Conservation (phyloP, 495 filamentous ascomycete genomes). For the Ramalina intermedia region DNA sequence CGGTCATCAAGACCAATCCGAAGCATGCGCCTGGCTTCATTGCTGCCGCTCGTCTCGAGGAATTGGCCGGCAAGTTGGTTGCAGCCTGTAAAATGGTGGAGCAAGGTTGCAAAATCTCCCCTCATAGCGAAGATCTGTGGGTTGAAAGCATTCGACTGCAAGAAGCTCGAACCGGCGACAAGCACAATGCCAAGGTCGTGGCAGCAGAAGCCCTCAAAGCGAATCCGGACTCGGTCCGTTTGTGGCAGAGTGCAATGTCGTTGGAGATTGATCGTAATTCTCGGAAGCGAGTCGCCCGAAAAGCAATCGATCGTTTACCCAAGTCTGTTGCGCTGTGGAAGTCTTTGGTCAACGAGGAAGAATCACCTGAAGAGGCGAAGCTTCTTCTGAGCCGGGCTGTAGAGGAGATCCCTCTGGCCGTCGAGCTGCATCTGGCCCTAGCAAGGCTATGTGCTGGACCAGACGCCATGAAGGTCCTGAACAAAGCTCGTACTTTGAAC, state of each 20-base stretch:
- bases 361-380: conserved; percentile 71
- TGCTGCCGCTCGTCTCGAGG: conserved; percentile 82
- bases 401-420: conserved; percentile 80
- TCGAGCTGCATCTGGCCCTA: conserved; percentile 89
- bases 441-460: conserved; percentile 45
- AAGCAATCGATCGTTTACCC: conserved; percentile 77
- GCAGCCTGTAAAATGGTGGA: conserved; percentile 73
- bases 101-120: conserved; percentile 75
- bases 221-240: conserved; percentile 71
- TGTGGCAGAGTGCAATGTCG: conserved; percentile 94
- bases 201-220: conserved; percentile 86
- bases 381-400: conserved; percentile 83
- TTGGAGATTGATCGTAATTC: conserved; percentile 65
- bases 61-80: conserved; percentile 78
- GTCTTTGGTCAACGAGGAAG: conserved; percentile 89
- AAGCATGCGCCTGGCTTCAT: conserved; percentile 96
- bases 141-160: conserved; percentile 87
- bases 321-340: conserved; percentile 94
- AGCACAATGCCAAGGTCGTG: conserved; percentile 86
- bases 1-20: conserved; percentile 89
- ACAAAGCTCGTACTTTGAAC: conserved; percentile 84
- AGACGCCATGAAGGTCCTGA: conserved; percentile 86
- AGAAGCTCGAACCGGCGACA: conserved; percentile 30
- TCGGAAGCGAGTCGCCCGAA: conserved; percentile 80
- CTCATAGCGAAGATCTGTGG: conserved; percentile 91